Evolutionary conservation across 2,329 filamentous ascomycete species (phyloP).

Genomic region (Zymoseptoria ardabiliae): DNA sequence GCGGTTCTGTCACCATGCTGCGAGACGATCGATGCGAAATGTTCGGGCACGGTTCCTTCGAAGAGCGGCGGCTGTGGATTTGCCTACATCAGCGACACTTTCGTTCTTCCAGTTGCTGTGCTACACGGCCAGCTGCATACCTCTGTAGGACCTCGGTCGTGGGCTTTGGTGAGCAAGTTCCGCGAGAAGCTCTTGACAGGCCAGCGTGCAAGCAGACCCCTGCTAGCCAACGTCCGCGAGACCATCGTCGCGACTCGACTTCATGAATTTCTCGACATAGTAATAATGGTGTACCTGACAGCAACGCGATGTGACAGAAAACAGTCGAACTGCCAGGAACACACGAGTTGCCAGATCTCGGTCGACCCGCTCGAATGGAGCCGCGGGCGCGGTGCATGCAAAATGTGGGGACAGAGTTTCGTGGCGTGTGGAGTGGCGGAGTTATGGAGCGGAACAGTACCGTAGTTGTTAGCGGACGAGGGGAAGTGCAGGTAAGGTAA

Average conservation of each 20-base stretch:
- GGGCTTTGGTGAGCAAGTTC: constrained; percentile 23
- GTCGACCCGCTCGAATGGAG: neutral
- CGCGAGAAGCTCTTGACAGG: neutral
- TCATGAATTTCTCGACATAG: constrained; percentile 9
- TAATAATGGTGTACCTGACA: neutral
- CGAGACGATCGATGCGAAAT: constrained; percentile 61
- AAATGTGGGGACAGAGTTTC: neutral
- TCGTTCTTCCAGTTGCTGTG: neutral
- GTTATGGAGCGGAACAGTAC: neutral
- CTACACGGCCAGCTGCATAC: constrained; percentile 9
- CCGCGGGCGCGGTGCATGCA: neutral
- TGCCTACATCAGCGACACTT: neutral
- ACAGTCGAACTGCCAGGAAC: neutral
- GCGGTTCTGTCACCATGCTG: constrained; percentile 57
- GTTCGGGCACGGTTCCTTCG: constrained; percentile 60
- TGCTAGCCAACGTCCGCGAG: constrained; percentile 17
- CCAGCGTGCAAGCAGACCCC: constrained; percentile 6
- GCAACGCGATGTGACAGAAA: neutral
- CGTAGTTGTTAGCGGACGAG: no score
- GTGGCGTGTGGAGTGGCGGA: neutral
- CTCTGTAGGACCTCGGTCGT: constrained; percentile 26
- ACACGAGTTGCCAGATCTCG: neutral
- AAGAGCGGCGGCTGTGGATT: constrained; percentile 56
- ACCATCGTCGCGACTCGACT: constrained; percentile 15
- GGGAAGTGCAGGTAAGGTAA: no score